Evolutionary conservation across 1,139 yeast species (phyloP).

Genomic region (Suhomyces ambrosiae): DNA sequence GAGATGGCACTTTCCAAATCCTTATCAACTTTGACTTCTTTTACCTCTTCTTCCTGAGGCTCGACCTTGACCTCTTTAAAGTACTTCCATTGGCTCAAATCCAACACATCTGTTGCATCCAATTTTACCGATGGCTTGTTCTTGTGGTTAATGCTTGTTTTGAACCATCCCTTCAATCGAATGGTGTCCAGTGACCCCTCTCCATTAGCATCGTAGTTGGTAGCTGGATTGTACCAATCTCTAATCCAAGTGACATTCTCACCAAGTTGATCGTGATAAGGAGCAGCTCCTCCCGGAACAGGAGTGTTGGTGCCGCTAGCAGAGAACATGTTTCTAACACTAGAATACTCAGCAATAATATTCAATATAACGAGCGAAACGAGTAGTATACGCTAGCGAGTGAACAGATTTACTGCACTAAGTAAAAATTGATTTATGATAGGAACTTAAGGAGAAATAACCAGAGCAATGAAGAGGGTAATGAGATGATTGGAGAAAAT

Average conservation of each 20-base stretch:
- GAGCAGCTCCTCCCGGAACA: constrained; percentile 12
- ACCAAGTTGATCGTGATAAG: constrained; percentile 25
- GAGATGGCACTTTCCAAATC: constrained; percentile 25
- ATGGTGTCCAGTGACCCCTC: constrained; percentile 20
- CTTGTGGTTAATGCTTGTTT: constrained; percentile 26
- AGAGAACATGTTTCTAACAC: constrained; percentile 13
- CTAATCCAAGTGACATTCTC: constrained; percentile 44
- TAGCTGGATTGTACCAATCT: constrained; percentile 42
- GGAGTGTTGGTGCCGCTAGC: constrained; percentile 19
- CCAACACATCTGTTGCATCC: constrained; percentile 30
- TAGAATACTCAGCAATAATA: no score
- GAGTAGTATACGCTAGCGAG: not conserved
- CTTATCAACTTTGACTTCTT: constrained; percentile 12
- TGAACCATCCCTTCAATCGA: constrained; percentile 45
- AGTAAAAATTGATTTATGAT: no score
- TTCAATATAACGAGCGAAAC: not conserved
- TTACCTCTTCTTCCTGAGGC: constrained; percentile 2
- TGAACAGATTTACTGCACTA: no score
- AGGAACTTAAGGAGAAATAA: no score
- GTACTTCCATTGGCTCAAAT: constrained; percentile 35
- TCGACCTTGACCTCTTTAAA: constrained; percentile 18
- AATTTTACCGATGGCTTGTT: constrained; percentile 17
- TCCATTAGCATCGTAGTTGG: constrained; percentile 19
- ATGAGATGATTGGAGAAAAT: no score
- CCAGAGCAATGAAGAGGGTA: no score